These are phyloP conservation scores for Carex sylvatica DNA, from an alignment of 202 grass and related monocot genomes.

Conservation along the genomic window DNA sequence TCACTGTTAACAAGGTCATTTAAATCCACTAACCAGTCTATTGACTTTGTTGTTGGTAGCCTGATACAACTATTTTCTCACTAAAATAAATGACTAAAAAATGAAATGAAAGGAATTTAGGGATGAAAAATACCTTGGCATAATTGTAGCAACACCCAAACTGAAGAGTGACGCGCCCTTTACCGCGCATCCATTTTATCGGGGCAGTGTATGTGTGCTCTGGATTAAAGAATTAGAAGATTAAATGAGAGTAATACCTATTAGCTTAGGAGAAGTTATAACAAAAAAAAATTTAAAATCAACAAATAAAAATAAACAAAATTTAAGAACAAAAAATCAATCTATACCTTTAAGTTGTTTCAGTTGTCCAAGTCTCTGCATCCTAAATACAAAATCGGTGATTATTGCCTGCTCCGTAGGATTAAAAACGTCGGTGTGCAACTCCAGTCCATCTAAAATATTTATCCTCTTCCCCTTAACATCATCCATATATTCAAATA, in stretches of 20 bases:
- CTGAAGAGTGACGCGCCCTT: conserved; percentile 55
- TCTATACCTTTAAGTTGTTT: too few species aligned
- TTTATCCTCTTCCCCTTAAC: too few species aligned
- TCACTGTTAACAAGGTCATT: neutral
- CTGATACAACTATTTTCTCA: neutral
- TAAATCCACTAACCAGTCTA: neutral
- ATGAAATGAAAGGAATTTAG: neutral
- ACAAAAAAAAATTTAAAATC: too few species aligned
- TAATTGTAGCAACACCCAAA: conserved; percentile 86
- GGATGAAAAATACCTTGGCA: conserved; percentile 31
- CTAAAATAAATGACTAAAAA: neutral
- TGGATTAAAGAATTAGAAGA: conserved; percentile 6
- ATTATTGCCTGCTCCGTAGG: too few species aligned
- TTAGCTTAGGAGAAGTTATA: too few species aligned
- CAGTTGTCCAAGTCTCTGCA: too few species aligned
- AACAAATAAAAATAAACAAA: too few species aligned
- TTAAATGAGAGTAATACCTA: neutral
- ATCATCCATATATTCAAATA: too few species aligned
- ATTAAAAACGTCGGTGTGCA: too few species aligned
- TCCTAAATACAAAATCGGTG: too few species aligned
- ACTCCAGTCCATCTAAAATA: too few species aligned
- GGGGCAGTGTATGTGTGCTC: conserved; percentile 59
- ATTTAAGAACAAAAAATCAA: too few species aligned
- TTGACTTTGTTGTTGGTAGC: neutral
- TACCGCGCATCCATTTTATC: conserved; percentile 68